These are phyloP conservation scores for Didymosphaeria variabile DNA, from an alignment of 2,329 filamentous ascomycete species.

Conservation along the genomic window DNA sequence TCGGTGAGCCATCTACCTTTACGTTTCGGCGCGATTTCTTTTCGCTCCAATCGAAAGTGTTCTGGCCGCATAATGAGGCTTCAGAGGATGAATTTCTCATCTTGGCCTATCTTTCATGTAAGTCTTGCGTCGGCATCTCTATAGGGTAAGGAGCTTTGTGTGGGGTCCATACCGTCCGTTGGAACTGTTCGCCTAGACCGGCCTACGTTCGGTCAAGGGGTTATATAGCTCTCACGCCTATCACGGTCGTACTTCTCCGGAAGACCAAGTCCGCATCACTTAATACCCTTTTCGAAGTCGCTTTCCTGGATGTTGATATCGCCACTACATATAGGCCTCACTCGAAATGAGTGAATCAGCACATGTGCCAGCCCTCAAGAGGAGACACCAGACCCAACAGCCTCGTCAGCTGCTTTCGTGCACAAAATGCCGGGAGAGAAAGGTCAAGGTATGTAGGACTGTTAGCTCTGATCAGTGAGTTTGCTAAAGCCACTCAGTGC, in stretches of 20 bases:
- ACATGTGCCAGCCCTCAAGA: slow-evolving; percentile 41
- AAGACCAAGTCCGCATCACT: slow-evolving; percentile 17
- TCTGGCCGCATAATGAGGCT: slow-evolving; percentile 39
- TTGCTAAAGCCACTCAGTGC: slow-evolving; percentile 45
- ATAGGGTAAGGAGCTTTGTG: slow-evolving; percentile 8
- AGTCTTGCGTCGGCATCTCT: slow-evolving; percentile 10
- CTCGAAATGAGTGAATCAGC: slow-evolving; percentile 27
- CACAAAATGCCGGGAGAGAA: slow-evolving; percentile 59
- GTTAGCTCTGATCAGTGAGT: not conserved
- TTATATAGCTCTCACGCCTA: slow-evolving; percentile 25
- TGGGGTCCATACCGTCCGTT: slow-evolving; percentile 14
- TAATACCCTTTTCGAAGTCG: slow-evolving; percentile 19
- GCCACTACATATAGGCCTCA: slow-evolving; percentile 22
- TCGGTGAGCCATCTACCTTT: slow-evolving; percentile 33
- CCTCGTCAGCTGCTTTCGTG: slow-evolving; percentile 58
- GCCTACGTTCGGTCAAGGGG: slow-evolving; percentile 8
- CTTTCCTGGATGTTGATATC: slow-evolving; percentile 32
- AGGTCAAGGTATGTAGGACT: slow-evolving; percentile 54
- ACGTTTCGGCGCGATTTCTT: slow-evolving; percentile 26
- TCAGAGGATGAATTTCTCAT: slow-evolving; percentile 29
- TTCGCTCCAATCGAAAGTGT: slow-evolving; percentile 26
- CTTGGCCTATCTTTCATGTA: slow-evolving; percentile 14
- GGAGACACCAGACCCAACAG: slow-evolving; percentile 52
- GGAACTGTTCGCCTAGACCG: slow-evolving; percentile 2
- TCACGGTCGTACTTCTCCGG: slow-evolving; percentile 30